Evolutionary conservation across 768 basidiomycete genomes (phyloP), one percentile per base, ranked within the genome.

Genomic region (Leccinum disarticulatum): DNA sequence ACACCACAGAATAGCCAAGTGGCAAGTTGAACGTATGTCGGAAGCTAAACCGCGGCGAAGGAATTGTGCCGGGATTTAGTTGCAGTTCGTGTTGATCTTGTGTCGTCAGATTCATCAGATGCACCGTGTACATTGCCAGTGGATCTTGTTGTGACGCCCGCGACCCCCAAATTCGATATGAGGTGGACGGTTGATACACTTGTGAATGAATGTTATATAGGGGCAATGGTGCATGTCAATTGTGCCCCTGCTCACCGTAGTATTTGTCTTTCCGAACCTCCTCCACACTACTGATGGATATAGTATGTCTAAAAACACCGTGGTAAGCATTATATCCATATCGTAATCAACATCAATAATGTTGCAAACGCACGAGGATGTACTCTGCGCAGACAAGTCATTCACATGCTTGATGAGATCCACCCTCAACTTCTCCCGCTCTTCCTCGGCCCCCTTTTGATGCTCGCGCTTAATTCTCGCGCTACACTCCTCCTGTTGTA

Each of bases 81-180:
- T 74, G 72, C 9, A 73, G 28, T 22, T 65, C 61, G 3, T 73
- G 71, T 41, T 62, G 60, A 61, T 73, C 73, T 56, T 74, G 58
- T 5, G 61, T 51, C 6, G 69, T 74, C 41, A 74, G 27, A 41
- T 70, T 62, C 69, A 73, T 71, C 8, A 64, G 1, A 52, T 71
- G 66, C 0, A 71, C 59, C 1, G 73, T 73, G 31, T 66, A 65
- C 2, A 62, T 43, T 0, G 27, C 52, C 57, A 53, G 51, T 15
- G 71, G 63, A 6, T 66, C 65, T 53, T 67, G 58, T 43, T 54
- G 57, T 9, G 64, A 60, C 14, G 54, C 27, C 25, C 68, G 46
- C 15, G 14, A 33, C 25, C 60, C 61, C 6, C 30, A 49, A 2
- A 66, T 50, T 3, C 3, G 55, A 55, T 51, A 31, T 10, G 31